A percentile compares a stretch with the other conserved stretches of the same genome.
These are phyloP conservation scores for Pseudogymnoascus destructans DNA, from an alignment of 2,329 filamentous ascomycete species.

Conservation along the genomic window DNA sequence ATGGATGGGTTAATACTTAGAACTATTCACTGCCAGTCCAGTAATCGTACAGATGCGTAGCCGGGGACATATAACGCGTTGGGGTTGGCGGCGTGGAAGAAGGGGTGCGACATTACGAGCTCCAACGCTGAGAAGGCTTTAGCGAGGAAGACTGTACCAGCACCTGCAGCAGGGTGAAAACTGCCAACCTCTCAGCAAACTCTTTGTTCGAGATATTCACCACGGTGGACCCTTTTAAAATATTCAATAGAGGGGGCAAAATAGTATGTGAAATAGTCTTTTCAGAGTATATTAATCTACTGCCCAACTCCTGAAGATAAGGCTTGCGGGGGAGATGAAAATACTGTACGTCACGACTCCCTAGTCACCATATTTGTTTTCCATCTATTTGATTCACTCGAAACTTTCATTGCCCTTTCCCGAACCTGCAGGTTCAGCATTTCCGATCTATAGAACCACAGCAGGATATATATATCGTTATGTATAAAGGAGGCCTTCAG, in stretches of 20 bases:
- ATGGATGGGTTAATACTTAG: neutral
- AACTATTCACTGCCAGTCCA: neutral
- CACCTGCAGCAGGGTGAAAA: slow-evolving; percentile 3
- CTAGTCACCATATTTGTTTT: slow-evolving; percentile 3
- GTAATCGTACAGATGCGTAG: neutral
- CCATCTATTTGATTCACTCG: neutral
- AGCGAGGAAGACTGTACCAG: neutral
- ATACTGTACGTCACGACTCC: slow-evolving; percentile 5
- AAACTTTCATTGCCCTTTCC: neutral
- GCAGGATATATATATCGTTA: neutral
- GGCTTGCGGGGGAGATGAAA: neutral
- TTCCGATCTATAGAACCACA: neutral
- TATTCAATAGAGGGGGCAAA: neutral
- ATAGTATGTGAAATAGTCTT: neutral
- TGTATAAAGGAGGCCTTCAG: neutral
- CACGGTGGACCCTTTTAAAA: neutral
- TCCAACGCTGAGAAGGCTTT: neutral
- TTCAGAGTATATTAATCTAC: neutral
- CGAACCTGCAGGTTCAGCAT: neutral
- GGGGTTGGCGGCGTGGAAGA: slow-evolving; percentile 1
- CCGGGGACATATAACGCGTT: neutral
- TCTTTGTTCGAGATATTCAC: neutral
- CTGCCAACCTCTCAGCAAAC: slow-evolving; percentile 1
- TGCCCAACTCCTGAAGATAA: neutral
- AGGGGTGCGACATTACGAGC: neutral